Evolutionary conservation across 148 eudicot genomes (phyloP), one percentile per base, ranked within the genome.

Genomic region (Arbutus unedo): DNA sequence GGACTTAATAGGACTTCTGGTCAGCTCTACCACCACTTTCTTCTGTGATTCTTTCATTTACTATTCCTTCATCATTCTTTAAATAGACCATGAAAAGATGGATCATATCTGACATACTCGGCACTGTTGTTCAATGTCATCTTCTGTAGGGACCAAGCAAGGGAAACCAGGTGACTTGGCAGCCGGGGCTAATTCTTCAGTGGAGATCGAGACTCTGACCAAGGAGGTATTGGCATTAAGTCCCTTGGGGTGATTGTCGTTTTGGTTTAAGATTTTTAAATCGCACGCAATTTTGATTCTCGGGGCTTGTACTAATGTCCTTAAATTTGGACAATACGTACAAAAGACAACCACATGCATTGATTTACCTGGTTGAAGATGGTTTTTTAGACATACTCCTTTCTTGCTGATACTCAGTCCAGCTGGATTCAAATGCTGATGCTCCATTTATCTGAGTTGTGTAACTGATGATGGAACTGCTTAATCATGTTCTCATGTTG

Each of bases 181-280:
- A 25, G 79, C 76, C 44, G 85, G 75, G 68, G 79, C 76, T 55
- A 82, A 88, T 85, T 79, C 81, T 82, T 87, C 88, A 11, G 90
- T 81, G 79, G 94, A 92, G 89, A 81, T 91, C 47, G 88, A 91
- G 81, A 82, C 87, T 82, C 82, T 93, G 78, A 84, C 91, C n/a
- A 89, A 91, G 76, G 84, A 82, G 81, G 84, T 82, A 66, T 21
- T 31, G 41, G 70, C 25, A 45, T 31, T n/a, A 31, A 49, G 3
- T 67, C 10, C 68, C 8, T 11, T 53, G 5, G 45, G 48, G 47
- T 47, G 62, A 56, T 50, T 68, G 21, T 18, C 3, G 3, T 44
- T 64, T 21, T 21, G 68, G 53, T 64, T 23, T 25, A 64, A 11
- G 3, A 62, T 13, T 25, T 80, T 80, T 9, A 18, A 74, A 74